phyloP scores from a whole-genome alignment of 371 early-diverging fungal species.

The Mortierella sp. region DNA sequence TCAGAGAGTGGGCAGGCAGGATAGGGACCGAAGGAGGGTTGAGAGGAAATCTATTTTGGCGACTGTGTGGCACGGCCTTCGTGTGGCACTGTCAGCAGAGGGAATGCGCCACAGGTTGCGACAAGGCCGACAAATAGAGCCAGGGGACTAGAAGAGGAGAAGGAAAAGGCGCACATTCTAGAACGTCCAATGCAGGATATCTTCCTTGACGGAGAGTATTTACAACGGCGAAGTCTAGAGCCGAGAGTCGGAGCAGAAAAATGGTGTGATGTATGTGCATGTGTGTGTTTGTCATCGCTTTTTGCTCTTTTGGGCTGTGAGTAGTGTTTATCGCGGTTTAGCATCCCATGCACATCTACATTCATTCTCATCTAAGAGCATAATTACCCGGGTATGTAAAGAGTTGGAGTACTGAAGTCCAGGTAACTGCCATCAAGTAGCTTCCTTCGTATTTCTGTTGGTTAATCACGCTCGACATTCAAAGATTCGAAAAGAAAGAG shows the following conservation, averaged over 20 bases:
- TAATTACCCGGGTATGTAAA: neutral
- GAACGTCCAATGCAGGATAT: neutral
- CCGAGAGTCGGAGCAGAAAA: neutral
- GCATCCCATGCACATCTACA: neutral
- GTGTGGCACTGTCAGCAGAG: conserved; percentile 1
- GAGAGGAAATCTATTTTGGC: neutral
- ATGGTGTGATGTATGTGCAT: too few species aligned
- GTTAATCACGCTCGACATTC: too few species aligned
- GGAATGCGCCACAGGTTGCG: neutral
- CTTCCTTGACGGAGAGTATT: neutral
- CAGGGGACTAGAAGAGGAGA: neutral
- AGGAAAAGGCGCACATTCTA: neutral
- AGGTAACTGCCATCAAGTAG: too few species aligned
- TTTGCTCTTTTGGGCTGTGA: neutral
- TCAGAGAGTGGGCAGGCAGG: neutral
- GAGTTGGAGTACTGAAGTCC: too few species aligned
- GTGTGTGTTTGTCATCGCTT: neutral
- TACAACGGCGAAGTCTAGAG: neutral
- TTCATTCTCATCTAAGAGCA: neutral
- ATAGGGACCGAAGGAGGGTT: neutral
- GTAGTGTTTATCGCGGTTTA: neutral
- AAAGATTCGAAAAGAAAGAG: too few species aligned
- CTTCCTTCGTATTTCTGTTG: too few species aligned
- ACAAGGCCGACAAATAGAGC: neutral
- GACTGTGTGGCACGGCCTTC: conserved; percentile 10